These are phyloP conservation scores for Shiraia bambusicola DNA, from an alignment of 2,329 filamentous ascomycete genomes.

Conservation along the genomic window DNA sequence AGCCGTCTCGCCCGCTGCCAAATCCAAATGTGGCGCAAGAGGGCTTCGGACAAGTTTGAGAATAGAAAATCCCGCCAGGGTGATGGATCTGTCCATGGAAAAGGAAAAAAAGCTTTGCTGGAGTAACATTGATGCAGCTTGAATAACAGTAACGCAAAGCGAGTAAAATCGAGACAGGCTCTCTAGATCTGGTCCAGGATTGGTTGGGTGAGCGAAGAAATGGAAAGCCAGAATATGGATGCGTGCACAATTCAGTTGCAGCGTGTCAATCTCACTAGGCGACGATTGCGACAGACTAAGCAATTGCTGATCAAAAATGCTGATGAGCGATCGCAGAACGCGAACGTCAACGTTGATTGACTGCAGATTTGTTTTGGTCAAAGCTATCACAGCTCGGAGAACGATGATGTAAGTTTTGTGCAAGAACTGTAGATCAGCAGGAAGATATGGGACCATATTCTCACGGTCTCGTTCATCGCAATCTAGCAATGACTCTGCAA, in stretches of 20 bases:
- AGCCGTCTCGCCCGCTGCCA: constrained; percentile 37
- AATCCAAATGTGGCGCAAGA: constrained; percentile 35
- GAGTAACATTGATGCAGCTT: constrained; percentile 24
- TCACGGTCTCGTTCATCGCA: constrained; percentile 37
- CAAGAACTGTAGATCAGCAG: constrained; percentile 34
- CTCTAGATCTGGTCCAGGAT: constrained; percentile 30
- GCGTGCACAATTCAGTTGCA: constrained; percentile 39
- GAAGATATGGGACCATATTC: constrained; percentile 36
- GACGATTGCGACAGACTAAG: constrained; percentile 31
- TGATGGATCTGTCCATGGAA: constrained; percentile 37
- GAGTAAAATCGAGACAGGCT: constrained; percentile 34
- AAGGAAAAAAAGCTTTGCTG: constrained; percentile 29
- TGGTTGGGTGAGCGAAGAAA: constrained; percentile 37
- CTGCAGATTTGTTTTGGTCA: constrained; percentile 38
- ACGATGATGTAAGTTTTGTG: constrained; percentile 39
- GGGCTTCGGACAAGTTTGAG: constrained; percentile 35
- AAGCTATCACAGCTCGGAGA: constrained; percentile 36
- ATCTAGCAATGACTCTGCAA: constrained; percentile 38
- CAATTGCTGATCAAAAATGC: constrained; percentile 41
- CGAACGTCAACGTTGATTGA: constrained; percentile 32
- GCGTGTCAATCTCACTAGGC: constrained; percentile 34
- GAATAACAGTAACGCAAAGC: constrained; percentile 35
- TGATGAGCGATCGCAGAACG: constrained; percentile 37
- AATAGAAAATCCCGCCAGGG: constrained; percentile 37
- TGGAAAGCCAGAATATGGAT: constrained; percentile 41